Evolutionary conservation across 108 stramenopile genomes (phyloP), one percentile per base, ranked within the genome.

Genomic region (Nitzschia sp.): DNA sequence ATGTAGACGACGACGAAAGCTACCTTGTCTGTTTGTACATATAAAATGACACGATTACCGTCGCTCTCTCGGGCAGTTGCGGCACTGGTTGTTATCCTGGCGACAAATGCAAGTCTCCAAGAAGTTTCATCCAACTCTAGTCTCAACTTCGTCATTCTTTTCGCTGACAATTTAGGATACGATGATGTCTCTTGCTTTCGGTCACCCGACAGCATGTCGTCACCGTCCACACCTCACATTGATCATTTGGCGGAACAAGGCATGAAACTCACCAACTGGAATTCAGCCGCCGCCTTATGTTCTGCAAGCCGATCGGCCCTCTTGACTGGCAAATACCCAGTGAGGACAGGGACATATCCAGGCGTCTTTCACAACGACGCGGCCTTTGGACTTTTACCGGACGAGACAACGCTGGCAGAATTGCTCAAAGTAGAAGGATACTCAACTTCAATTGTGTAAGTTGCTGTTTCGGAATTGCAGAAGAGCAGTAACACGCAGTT

Each of bases 101-200:
- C n/a, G n/a, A n/a, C n/a, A n/a, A n/a, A n/a, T n/a, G n/a, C n/a
- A n/a, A n/a, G n/a, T n/a, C n/a, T n/a, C n/a, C n/a, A n/a, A n/a
- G n/a, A n/a, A n/a, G n/a, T n/a, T n/a, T n/a, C n/a, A n/a, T n/a
- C n/a, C n/a, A n/a, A n/a, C n/a, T n/a, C n/a, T n/a, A n/a, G n/a
- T n/a, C 84, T 85, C 18, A 90, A 87, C 49, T 58, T 90, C n/a
- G 67, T 90, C 13, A 60, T 90, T 58, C 65, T 90, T 0, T 78
- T 90, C 35, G 89, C 89, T 17, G 89, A 90, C 55, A 87, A 90
- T 58, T 74, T 90, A 19, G 86, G 72, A n/a, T 85, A 81, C 54
- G 72, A 81, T 36, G 89, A 90, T 58, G 69, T 87, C 6, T 81
- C 80, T 17, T 17, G 71, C 1, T 85, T 85, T 61, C 65, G 53